Conservation (phyloP, 768 basidiomycete genomes). For the Boletus pseudo-olivaceus region DNA sequence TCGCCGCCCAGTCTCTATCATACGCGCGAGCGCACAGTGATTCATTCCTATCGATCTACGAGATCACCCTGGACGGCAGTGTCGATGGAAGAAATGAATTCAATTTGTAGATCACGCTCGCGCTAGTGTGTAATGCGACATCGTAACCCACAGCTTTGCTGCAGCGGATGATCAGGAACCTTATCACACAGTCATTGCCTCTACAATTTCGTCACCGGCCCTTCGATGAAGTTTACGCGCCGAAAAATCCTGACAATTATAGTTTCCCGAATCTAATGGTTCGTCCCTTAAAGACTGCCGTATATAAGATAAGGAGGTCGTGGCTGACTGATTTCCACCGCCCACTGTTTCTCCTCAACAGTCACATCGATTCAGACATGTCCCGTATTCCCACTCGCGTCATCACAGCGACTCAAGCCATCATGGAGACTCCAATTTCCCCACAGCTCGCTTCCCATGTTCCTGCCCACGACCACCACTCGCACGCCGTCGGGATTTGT, state of each 20-base stretch:
- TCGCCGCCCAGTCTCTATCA: background rate
- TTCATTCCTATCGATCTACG: background rate
- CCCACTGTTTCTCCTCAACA: background rate
- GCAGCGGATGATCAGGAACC: background rate
- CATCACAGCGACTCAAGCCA: background rate
- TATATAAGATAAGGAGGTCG: constrained; percentile 2
- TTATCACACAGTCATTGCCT: background rate
- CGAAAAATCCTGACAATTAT: background rate
- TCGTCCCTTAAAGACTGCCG: background rate
- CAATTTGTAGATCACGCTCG: background rate
- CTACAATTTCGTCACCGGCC: background rate
- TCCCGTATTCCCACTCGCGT: background rate
- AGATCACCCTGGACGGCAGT: background rate
- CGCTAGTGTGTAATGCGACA: background rate
- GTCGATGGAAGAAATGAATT: background rate
- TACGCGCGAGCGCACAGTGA: no score
- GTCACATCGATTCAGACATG: constrained; percentile 1
- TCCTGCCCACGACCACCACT: constrained; percentile 20
- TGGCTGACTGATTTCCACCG: background rate
- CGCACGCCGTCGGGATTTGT: constrained; percentile 29
- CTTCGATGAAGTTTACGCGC: background rate
- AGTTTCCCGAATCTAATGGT: background rate
- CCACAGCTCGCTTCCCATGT: constrained; percentile 7
- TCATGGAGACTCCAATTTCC: constrained; percentile 1
- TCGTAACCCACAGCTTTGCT: constrained; percentile 1